Evolutionary conservation across 2,329 filamentous ascomycete species (phyloP), one percentile per base, ranked within the genome.

Genomic region (Colletotrichum sp.): DNA sequence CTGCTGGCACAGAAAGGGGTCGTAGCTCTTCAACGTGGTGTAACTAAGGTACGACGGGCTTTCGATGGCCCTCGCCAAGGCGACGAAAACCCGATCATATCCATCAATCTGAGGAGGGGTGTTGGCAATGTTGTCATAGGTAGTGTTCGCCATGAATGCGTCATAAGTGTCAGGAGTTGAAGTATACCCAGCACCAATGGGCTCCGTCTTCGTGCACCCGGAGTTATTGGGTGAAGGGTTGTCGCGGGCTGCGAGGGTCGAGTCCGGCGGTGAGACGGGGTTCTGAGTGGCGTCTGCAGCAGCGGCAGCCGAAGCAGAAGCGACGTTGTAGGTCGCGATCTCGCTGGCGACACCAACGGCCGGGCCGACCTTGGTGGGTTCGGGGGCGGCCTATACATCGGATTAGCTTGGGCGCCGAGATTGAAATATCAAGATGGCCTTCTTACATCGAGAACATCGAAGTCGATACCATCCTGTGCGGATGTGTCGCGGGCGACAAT

Each of bases 1-100:
- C 66, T 73, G 71, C 38, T 73, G 67, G 55, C 71, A 73, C 61
- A 62, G 58, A n/a, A 62, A 55, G 2, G 71, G 47, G 33, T 70
- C 31, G 34, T 18, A 73, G n/a, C 9, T 61, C n/a, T 27, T 33
- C 67, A 73, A 11, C 7, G 67, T 73, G 55, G 55, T 70, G 8
- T 70, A 43, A 13, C 67, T 68, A 5, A 43, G 24, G 38, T 73
- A 73, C 2, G 33, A 16, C 2, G 18, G 15, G 11, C 70, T 47
- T n/a, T 61, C 54, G 5, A 59, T 24, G 3, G 66, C 64, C 18
- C 58, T 59, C 12, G 27, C 16, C 27, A 38, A 13, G 21, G 18
- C 34, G 5, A 6, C 3, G 59, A 69, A 72, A 3, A 24, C 12
- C 36, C n/a, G 21, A 8, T 4, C 21, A 24, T 73, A 73, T 3